phyloP scores from a whole-genome alignment of 1,139 yeast genomes.

The Kazachstania sp. region DNA sequence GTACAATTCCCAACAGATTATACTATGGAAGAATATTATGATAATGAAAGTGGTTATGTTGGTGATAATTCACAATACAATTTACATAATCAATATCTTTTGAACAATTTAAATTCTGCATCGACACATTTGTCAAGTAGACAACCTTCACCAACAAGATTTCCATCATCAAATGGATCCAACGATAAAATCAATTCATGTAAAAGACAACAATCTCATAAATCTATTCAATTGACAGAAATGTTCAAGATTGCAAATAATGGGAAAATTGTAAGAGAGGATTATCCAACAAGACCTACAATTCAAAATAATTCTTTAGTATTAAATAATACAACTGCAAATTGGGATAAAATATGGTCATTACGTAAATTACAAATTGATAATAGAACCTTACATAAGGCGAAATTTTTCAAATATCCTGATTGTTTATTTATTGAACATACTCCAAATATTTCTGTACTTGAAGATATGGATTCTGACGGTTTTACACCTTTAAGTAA shows the following conservation, averaged over 20 bases:
- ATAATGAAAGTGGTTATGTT: slow-evolving; percentile 22
- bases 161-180: not conserved
- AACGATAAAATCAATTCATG: not conserved
- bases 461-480: slow-evolving; percentile 10
- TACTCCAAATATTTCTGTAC: not conserved
- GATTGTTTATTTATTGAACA: slow-evolving; percentile 15
- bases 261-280: slow-evolving; percentile 27
- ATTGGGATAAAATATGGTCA: slow-evolving; percentile 21
- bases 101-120: not conserved
- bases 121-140: not conserved
- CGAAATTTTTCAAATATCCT: slow-evolving; percentile 16
- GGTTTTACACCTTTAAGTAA: slow-evolving; percentile 21
- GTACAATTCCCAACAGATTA: slow-evolving; percentile 22
- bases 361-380: slow-evolving; percentile 14
- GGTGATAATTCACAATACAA: slow-evolving; percentile 11
- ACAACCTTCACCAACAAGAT: slow-evolving; percentile 1
- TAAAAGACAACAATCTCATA: slow-evolving; percentile 3
- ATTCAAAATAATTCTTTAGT: slow-evolving; percentile 26
- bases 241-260: slow-evolving; percentile 19
- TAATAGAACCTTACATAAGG: slow-evolving; percentile 13
- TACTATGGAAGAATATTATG: slow-evolving; percentile 29
- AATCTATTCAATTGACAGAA: slow-evolving; percentile 7
- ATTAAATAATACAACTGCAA: slow-evolving; percentile 18
- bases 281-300: slow-evolving; percentile 29
- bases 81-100: slow-evolving; percentile 10